phyloP scores from a whole-genome alignment of 2,329 filamentous ascomycete species.

The Ophioceras dolichostomum region DNA sequence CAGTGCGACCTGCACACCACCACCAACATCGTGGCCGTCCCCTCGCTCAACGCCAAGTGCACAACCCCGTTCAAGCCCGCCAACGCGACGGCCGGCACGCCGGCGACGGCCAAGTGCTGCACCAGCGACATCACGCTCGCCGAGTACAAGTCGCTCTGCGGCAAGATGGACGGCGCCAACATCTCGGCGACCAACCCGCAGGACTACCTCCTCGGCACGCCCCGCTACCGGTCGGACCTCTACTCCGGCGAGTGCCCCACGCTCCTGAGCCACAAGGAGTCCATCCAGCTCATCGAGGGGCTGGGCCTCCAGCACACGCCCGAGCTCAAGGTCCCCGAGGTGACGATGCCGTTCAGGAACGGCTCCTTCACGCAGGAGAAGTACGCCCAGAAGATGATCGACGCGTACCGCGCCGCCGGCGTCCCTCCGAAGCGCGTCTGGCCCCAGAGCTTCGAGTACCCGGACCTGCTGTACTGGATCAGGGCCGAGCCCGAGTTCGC shows the following conservation, averaged over 20 bases:
- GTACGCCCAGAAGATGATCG: slow-evolving; percentile 53
- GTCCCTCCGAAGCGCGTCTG: slow-evolving; percentile 43
- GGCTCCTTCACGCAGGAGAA: slow-evolving; percentile 49
- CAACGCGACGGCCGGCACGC: slow-evolving; percentile 22
- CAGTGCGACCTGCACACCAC: slow-evolving; percentile 59
- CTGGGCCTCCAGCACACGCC: slow-evolving; percentile 7
- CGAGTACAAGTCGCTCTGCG: slow-evolving; percentile 56
- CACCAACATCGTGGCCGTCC: slow-evolving; percentile 51
- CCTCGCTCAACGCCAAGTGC: slow-evolving; percentile 53
- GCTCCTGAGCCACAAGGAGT: slow-evolving; percentile 5
- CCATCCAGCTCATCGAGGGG: slow-evolving; percentile 4
- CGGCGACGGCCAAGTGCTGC: slow-evolving; percentile 55
- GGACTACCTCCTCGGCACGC: slow-evolving; percentile 46
- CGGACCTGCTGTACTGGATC: slow-evolving; percentile 56
- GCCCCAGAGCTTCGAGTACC: slow-evolving; percentile 53
- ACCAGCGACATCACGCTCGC: slow-evolving; percentile 57
- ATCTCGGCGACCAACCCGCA: slow-evolving; percentile 41
- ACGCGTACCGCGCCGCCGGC: slow-evolving; percentile 40
- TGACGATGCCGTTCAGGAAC: slow-evolving; percentile 57
- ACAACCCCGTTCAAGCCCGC: slow-evolving; percentile 48
- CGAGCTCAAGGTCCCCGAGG: slow-evolving; percentile 23
- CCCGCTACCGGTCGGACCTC: slow-evolving; percentile 51
- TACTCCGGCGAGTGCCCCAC: slow-evolving; percentile 29
- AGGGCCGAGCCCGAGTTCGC: slow-evolving; percentile 46
- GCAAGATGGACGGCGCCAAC: slow-evolving; percentile 58